Evolutionary conservation across 2,329 filamentous ascomycete genomes (phyloP).

Genomic region (Clonostachys solani): DNA sequence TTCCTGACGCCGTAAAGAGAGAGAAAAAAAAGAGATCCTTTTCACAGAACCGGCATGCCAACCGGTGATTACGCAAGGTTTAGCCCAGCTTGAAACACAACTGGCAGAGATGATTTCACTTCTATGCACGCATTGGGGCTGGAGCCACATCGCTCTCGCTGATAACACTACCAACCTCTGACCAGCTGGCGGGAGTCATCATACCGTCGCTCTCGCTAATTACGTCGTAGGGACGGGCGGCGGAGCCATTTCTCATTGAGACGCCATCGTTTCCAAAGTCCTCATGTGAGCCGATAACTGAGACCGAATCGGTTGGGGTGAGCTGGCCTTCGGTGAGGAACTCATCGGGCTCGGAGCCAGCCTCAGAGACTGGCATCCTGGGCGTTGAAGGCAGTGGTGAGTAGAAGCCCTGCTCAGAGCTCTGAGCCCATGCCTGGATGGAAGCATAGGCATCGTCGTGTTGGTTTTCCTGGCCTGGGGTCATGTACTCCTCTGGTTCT

Average conservation of each 20-base stretch:
- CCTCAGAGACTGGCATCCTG: constrained; percentile 42
- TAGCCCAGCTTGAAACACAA: background rate
- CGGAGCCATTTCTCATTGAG: constrained; percentile 29
- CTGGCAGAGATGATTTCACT: background rate
- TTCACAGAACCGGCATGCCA: too few species aligned
- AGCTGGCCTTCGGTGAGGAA: constrained; percentile 47
- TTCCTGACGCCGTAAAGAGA: too few species aligned
- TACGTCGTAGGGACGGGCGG: constrained; percentile 43
- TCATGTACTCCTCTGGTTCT: constrained; percentile 44
- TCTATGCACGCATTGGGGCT: background rate
- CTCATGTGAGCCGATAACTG: constrained; percentile 46
- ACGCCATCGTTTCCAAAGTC: constrained; percentile 38
- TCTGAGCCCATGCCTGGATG: constrained; percentile 62
- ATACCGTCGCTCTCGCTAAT: constrained; percentile 55
- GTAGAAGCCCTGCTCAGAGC: constrained; percentile 48
- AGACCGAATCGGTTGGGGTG: constrained; percentile 56
- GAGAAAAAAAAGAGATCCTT: too few species aligned
- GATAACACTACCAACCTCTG: constrained; percentile 58
- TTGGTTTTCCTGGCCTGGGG: constrained; percentile 39
- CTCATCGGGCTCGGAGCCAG: constrained; percentile 20
- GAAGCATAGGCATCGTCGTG: constrained; percentile 48
- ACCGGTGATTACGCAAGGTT: background rate
- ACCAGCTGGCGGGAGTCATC: constrained; percentile 59
- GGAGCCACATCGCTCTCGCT: constrained; percentile 45
- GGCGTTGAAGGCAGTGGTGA: constrained; percentile 54